phyloP scores from a whole-genome alignment of 2,329 filamentous ascomycete genomes.

The Aspergillus eucalypticola region DNA sequence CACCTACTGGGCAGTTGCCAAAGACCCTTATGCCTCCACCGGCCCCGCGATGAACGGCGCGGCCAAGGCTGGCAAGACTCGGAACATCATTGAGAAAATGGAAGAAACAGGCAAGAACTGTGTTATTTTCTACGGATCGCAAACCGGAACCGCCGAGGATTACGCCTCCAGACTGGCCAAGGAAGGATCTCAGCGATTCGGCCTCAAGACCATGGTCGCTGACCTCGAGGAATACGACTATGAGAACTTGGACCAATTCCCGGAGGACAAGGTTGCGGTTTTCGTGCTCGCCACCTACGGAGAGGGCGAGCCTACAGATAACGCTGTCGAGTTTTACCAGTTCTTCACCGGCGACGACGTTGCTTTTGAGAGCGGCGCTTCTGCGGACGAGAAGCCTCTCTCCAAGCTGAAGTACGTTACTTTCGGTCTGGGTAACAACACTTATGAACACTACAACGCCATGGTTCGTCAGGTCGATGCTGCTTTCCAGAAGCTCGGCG shows the following conservation, averaged over 20 bases:
- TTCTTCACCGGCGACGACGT: constrained; percentile 83
- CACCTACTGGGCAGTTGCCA: constrained; percentile 77
- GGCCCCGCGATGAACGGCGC: constrained; percentile 62
- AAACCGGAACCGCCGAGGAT: constrained; percentile 97
- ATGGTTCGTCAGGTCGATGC: constrained; percentile 94
- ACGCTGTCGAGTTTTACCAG: constrained; percentile 98
- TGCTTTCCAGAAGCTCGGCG: constrained; percentile 78
- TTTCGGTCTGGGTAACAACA: constrained; percentile 98
- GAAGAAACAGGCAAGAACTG: constrained; percentile 95
- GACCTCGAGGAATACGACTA: constrained; percentile 98
- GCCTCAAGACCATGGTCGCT: constrained; percentile 96
- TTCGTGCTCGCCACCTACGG: constrained; percentile 97
- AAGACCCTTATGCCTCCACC: constrained; percentile 82
- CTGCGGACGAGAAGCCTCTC: constrained; percentile 68
- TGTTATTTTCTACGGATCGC: constrained; percentile 96
- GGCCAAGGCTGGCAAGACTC: constrained; percentile 76
- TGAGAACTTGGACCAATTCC: constrained; percentile 86
- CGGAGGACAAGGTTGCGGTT: constrained; percentile 86
- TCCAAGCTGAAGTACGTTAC: constrained; percentile 86
- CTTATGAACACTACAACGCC: constrained; percentile 98
- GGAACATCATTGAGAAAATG: constrained; percentile 94
- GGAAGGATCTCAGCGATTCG: constrained; percentile 94
- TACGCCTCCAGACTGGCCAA: constrained; percentile 95
- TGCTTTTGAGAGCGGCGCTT: constrained; percentile 70
- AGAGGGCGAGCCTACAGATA: constrained; percentile 97